Base-by-base conservation (phyloP, 192 early-diverging fungal genomes). In the Endogone sp. region DNA sequence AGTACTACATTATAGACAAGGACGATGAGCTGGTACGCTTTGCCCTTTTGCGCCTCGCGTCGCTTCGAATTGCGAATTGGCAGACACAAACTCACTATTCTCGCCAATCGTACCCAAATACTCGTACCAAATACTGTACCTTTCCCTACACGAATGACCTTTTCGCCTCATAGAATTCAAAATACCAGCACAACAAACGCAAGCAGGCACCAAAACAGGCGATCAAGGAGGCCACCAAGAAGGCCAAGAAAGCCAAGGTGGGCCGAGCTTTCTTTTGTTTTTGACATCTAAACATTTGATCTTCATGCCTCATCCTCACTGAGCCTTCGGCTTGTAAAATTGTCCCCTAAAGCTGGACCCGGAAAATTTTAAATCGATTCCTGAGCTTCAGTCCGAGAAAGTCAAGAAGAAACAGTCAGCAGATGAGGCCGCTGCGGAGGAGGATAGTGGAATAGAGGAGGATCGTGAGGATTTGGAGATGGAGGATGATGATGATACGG, bases 211-310 rank as follows among this genome's bases (percentile, higher is more conserved):
- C 89, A 27, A 93, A 94, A 69, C 88, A 92, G 73, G 87, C 76
- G 6, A 79, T 92, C 56, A 95, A 93, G 63, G 89, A 94, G 62
- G 86, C 87, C 28, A 86, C 88, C 64, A 92, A 90, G 74, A 88
- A 87, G 65, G 90, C 90, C n/a, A 94, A 94, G 66, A 90, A 89
- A 75, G 82, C 83, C 70, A 95, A 96, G 86, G 88, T 91, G 64
- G 68, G 67, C 20, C 75, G 65, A 55, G 64, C 56, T 16, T 64
- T 61, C 62, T 74, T 77, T 55, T 69, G 61, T 1, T 69, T 71
- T 44, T 68, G 24, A 27, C 67, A 65, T 22, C n/a, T 29, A 29
- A n/a, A 30, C 4, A 24, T 22, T 28, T 32, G 13, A 11, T 44
- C 65, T 67, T 68, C 49, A n/a, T n/a, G n/a, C n/a, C n/a, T n/a